Base-by-base conservation (phyloP, 768 basidiomycete species). In the Exidia glandulosa region DNA sequence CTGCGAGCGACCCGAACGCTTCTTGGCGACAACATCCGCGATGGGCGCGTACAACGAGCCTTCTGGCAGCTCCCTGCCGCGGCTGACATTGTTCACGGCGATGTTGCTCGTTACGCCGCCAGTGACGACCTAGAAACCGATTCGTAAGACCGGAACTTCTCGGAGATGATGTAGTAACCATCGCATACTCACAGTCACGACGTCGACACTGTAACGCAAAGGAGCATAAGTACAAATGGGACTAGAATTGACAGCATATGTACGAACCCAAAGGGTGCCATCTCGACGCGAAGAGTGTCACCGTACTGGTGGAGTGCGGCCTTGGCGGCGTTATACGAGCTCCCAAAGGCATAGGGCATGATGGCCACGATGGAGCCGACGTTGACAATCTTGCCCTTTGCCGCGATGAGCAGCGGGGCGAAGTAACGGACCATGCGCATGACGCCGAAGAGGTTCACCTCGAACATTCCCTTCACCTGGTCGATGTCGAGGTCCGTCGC, bases 351-450 rank as follows among this genome's bases (percentile, higher is more conserved):
- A 34, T 63, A 59, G 1, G 72, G 73, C 48, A 71, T 61, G 10
- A 73, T 56, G 2, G 62, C 71, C 2, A 64, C 56, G 6, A 71
- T 62, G 55, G 68, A 69, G 25, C 71, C 70, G 2, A 70, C 66
- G 41, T 72, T 66, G 9, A 73, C 63, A 19, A 73, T 71, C n/a
- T 66, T 64, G 2, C 63, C 70, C 30, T 70, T 62, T n/a, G 66
- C 65, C 1, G 66, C 64, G 31, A 73, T 59, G 7, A 74, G 63
- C 16, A 73, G 63, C 13, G 65, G 64, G 2, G 66, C 32, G 52
- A 74, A 74, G 56, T 64, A 67, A 41, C 73, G 66, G 2, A 70
- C 66, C 71, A 73, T 70, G 12, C 57, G 32, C 67, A 74, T 71
- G 3, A 68, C 63, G 2, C 65, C 68, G 45, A 74, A 73, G 13